Conservation (phyloP, 2,329 filamentous ascomycete species). For the Hypomyces rosellus region DNA sequence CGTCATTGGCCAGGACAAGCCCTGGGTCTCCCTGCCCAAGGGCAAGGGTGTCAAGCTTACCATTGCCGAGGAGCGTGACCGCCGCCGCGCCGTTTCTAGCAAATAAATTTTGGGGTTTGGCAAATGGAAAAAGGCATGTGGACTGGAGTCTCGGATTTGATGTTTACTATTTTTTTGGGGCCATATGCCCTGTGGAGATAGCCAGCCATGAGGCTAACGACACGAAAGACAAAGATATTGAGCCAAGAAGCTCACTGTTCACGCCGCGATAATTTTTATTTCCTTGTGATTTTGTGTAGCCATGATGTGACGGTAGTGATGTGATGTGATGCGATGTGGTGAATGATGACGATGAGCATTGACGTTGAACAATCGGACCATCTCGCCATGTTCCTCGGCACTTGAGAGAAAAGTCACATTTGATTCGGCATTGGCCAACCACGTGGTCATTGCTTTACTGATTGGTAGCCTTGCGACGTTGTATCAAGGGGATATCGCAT, state of each 20-base stretch:
- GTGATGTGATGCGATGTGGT: no score
- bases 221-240: constrained; percentile 26
- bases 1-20: constrained; percentile 97
- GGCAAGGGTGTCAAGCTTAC: constrained; percentile 99
- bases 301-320: no score
- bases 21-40: constrained; percentile 99
- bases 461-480: no score
- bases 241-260: constrained; percentile 11
- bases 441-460: no score
- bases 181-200: constrained; percentile 28
- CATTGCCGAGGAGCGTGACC: constrained; percentile 98
- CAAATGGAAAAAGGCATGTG: constrained; percentile 26
- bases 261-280: not conserved
- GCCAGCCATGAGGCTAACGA: constrained; percentile 31
- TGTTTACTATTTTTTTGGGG: constrained; percentile 26
- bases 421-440: no score
- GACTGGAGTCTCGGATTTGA: constrained; percentile 35
- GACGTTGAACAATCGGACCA: no score
- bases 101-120: constrained; percentile 37
- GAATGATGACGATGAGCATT: no score
- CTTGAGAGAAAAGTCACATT: no score
- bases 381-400: no score
- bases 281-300: not conserved
- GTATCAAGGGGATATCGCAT: no score
- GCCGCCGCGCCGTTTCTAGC: constrained; percentile 66